A percentile compares a stretch with the other conserved stretches of the same genome.
phyloP scores from a whole-genome alignment of 2,329 filamentous ascomycete species.

The Stachybotrys chartarum region DNA sequence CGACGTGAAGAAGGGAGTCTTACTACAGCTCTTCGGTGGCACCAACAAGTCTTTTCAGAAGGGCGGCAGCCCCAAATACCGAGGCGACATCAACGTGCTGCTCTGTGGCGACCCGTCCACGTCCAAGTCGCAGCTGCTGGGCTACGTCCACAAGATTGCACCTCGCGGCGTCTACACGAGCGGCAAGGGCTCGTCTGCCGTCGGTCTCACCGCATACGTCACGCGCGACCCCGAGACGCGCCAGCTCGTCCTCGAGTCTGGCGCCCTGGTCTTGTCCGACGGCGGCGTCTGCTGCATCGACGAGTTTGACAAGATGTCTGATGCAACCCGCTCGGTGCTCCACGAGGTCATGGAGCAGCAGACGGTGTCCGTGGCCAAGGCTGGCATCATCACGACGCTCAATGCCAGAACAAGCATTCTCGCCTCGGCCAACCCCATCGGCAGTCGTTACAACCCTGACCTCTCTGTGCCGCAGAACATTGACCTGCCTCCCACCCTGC shows the following conservation, averaged over 20 bases:
- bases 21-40: slow-evolving; percentile 92
- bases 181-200: slow-evolving; percentile 73
- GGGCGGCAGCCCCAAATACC: slow-evolving; percentile 88
- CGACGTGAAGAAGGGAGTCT: slow-evolving; percentile 96
- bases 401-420: slow-evolving; percentile 95
- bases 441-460: slow-evolving; percentile 95
- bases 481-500: slow-evolving; percentile 86
- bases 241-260: slow-evolving; percentile 73
- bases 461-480: slow-evolving; percentile 97
- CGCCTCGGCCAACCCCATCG: slow-evolving; percentile 95
- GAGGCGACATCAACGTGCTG: slow-evolving; percentile 95
- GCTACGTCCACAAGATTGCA: slow-evolving; percentile 96
- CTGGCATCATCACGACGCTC: slow-evolving; percentile 92
- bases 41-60: slow-evolving; percentile 98
- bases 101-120: slow-evolving; percentile 97
- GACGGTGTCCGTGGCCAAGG: slow-evolving; percentile 79
- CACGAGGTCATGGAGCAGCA: slow-evolving; percentile 89
- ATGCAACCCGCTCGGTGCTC: slow-evolving; percentile 69
- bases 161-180: slow-evolving; percentile 80
- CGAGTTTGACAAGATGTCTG: slow-evolving; percentile 83
- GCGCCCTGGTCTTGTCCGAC: slow-evolving; percentile 71
- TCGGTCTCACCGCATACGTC: slow-evolving; percentile 75
- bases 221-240: slow-evolving; percentile 75
- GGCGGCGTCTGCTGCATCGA: slow-evolving; percentile 81
- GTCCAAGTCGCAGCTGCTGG: slow-evolving; percentile 86